Base-by-base conservation (phyloP, 768 basidiomycete genomes). In the Lyophyllum semitale region DNA sequence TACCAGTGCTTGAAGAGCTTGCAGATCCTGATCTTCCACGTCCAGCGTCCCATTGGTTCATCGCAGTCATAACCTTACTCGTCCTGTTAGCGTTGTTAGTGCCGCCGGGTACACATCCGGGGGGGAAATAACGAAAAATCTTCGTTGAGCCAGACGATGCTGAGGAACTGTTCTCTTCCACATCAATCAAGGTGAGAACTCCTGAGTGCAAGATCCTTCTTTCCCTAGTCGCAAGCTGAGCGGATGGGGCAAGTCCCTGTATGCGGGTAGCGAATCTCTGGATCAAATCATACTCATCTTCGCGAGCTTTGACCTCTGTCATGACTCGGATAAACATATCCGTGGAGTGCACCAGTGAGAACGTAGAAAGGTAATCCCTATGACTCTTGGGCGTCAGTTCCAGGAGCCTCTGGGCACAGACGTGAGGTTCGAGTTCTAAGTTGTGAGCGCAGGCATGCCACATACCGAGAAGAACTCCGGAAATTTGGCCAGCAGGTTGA, bases 221-320 rank as follows among this genome's bases (percentile, higher is more conserved):
- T 54, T 91, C 91, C 38, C 93, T 78, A 26, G 76, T 77, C 1
- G 88, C 87, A 1, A 96, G 76, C 22, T 76, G 80, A 1, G 75
- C 71, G 1, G 76, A 65, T 1, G 78, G 68, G 1, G 84, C 79
- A 4, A 91, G 66, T 1, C 88, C 88, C 22, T 79, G 74, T 57
- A 95, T 82, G 0, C 81, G 78, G 6, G 71, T 66, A 13, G 83
- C 72, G 18, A 92, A 76, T 18, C 77, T 69, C 66, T 89, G 89
- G 30, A 91, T 75, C 33, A 83, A 70, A n/a, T 86, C 84, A 65
- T 95, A 92, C 57, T 93, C 91, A 48, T 94, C 91, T 68, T 95
- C 93, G 18, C 91, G 82, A 11, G 80, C 71, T 65, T 95, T 94
- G 59, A 95, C 92, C 63, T 93, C 93, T 37, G 86, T 85, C 72